Conservation (phyloP, 2,329 filamentous ascomycete species). For the Volutella citrinella region DNA sequence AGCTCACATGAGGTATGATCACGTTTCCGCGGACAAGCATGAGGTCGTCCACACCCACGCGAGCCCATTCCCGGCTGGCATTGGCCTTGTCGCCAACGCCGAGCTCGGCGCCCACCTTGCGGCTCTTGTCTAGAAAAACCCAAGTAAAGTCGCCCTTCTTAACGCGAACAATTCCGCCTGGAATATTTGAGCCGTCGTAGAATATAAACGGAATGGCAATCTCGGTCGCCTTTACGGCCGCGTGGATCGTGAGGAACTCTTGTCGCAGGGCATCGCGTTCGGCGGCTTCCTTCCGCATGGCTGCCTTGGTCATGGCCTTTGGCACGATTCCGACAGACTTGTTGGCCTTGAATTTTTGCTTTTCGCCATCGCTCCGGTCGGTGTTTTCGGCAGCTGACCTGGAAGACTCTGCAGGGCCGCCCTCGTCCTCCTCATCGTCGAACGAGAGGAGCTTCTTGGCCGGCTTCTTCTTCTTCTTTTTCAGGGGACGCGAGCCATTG, state of each 20-base stretch:
- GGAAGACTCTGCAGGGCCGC: conserved; percentile 31
- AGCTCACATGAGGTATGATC: conserved; percentile 90
- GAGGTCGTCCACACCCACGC: conserved; percentile 91
- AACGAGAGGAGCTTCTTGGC: conserved; percentile 58
- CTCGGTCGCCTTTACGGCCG: conserved; percentile 83
- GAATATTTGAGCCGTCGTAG: conserved; percentile 89
- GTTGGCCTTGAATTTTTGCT: conserved; percentile 59
- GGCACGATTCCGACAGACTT: conserved; percentile 61
- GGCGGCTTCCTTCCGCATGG: conserved; percentile 73
- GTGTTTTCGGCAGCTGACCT: conserved; percentile 34
- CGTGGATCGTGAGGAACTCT: conserved; percentile 81
- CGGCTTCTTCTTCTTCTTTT: conserved; percentile 45
- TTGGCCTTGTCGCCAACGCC: conserved; percentile 69
- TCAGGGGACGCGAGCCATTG: conserved; percentile 18
- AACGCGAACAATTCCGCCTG: conserved; percentile 77
- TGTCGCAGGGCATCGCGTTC: conserved; percentile 74
- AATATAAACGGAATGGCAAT: conserved; percentile 94
- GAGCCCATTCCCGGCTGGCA: conserved; percentile 77
- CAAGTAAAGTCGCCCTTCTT: conserved; percentile 93
- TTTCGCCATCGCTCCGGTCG: conserved; percentile 31
- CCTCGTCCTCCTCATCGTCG: conserved; percentile 63
- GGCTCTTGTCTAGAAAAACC: conserved; percentile 87
- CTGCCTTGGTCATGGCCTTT: conserved; percentile 67
- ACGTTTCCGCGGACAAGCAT: conserved; percentile 88
- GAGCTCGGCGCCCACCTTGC: conserved; percentile 83